Base-by-base conservation (phyloP, 768 basidiomycete genomes). In the Leucosporidium yakuticum region DNA sequence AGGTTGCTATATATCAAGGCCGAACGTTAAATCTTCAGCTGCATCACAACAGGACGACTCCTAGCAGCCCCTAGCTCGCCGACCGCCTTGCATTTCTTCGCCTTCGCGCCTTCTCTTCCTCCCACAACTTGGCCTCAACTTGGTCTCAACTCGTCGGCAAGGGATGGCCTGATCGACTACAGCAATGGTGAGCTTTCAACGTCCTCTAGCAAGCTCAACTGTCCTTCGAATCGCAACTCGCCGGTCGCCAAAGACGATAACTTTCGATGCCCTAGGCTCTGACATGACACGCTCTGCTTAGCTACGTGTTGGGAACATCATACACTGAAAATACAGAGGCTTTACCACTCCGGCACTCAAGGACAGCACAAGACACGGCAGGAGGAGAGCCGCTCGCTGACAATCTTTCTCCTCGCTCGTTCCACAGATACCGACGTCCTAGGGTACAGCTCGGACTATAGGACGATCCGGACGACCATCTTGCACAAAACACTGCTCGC, bases 311-410 rank as follows among this genome's bases (percentile, higher is more conserved):
- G 15, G 50, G 21, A 53, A 66, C 50, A 65, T 23, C 36, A 61
- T 39, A 66, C 65, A 66, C 65, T 66, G 65, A 66, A 66, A 66
- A 66, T 66, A 60, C 65, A 61, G 65, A 66, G n/a, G 65, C 65
- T 36, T 9, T 21, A 32, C 32, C 29, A 14, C 23, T 11, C 23
- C n/a, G n/a, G 23, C 53, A 19, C 31, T 27, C 2, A 2, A 15
- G 39, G 39, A 15, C 39, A 44, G 39, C 6, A 44, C 39, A 44
- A 7, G 14, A 44, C 39, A 15, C 39, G 6, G 53, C 27, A 14
- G 14, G 6, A 14, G 9, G 17, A 20, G 53, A 54, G 27, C 53
- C 8, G 25, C 53, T 25, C 27, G 53, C 53, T 54, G 53, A 54
- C 53, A 15, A 2, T n/a, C 6, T n/a, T 54, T 29, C n/a, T 54